Conservation (phyloP, 2,329 filamentous ascomycete species). For the Coniella vitis region DNA sequence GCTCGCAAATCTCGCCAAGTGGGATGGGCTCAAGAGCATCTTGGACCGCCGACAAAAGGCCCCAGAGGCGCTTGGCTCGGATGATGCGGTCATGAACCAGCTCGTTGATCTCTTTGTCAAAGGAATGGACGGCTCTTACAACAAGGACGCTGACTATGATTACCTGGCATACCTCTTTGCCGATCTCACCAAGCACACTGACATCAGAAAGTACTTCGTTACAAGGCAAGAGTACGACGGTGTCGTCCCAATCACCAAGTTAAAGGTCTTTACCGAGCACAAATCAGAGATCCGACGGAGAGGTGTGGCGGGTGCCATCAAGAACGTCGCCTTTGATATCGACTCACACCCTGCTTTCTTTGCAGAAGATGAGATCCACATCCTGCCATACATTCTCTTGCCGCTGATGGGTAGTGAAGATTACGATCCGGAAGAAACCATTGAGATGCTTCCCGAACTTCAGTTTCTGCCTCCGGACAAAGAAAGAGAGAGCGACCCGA, state of each 20-base stretch:
- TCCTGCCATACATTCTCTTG: constrained; percentile 82
- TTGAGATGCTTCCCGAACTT: constrained; percentile 81
- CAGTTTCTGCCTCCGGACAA: constrained; percentile 89
- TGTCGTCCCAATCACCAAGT: constrained; percentile 83
- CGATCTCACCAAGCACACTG: constrained; percentile 76
- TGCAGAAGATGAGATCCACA: constrained; percentile 64
- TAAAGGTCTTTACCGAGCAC: constrained; percentile 93
- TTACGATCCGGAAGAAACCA: constrained; percentile 78
- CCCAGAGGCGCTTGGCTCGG: constrained; percentile 64
- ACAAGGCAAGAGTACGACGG: constrained; percentile 68
- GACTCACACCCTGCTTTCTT: constrained; percentile 65
- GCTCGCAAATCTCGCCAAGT: constrained; percentile 84
- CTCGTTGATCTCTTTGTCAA: constrained; percentile 95
- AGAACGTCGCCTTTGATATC: constrained; percentile 85
- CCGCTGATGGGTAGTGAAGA: constrained; percentile 85
- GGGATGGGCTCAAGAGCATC: constrained; percentile 62
- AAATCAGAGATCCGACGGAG: constrained; percentile 73
- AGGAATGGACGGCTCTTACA: constrained; percentile 74
- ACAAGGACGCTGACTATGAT: constrained; percentile 80
- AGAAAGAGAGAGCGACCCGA: constrained; percentile 66
- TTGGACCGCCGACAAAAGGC: constrained; percentile 60
- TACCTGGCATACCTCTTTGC: constrained; percentile 93
- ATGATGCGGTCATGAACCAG: constrained; percentile 75
- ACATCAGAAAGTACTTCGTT: constrained; percentile 70
- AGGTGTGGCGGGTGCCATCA: constrained; percentile 94